Evolutionary conservation across 192 early-diverging fungal species (phyloP).

Genomic region (Haplosporangium gracile): DNA sequence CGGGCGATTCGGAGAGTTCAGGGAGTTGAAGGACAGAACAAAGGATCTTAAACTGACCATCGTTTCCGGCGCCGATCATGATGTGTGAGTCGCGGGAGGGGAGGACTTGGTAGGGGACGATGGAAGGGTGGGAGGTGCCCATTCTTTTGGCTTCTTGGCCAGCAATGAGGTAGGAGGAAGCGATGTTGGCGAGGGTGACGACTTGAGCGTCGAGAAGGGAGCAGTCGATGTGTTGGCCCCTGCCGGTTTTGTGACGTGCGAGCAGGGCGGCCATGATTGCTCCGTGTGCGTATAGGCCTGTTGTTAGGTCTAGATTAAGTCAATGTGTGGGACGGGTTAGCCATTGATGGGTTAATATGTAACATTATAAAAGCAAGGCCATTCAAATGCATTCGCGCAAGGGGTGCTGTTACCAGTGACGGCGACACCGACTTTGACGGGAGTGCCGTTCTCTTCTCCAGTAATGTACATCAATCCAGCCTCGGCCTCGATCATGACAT

Average conservation of each 20-base stretch:
- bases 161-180: constrained; percentile 86
- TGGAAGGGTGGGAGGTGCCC: constrained; percentile 91
- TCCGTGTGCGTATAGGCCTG: constrained; percentile 86
- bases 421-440: constrained; percentile 95
- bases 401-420: constrained; percentile 77
- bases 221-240: constrained; percentile 90
- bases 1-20: constrained; percentile 60
- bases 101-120: constrained; percentile 94
- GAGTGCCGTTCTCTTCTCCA: constrained; percentile 81
- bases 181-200: constrained; percentile 92
- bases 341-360: too few relatives aligned
- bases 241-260: constrained; percentile 69
- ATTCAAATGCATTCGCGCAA: background rate
- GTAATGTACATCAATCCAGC: constrained; percentile 97
- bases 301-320: constrained; percentile 66
- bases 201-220: constrained; percentile 92
- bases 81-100: constrained; percentile 82
- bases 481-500: constrained; percentile 88
- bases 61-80: constrained; percentile 93
- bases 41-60: constrained; percentile 83
- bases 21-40: constrained; percentile 65
- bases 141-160: constrained; percentile 82
- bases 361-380: background rate
- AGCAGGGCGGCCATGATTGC: constrained; percentile 92
- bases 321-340: background rate